These are phyloP conservation scores for Epipyxis sp. DNA, from an alignment of 108 stramenopile genomes.

Conservation along the genomic window DNA sequence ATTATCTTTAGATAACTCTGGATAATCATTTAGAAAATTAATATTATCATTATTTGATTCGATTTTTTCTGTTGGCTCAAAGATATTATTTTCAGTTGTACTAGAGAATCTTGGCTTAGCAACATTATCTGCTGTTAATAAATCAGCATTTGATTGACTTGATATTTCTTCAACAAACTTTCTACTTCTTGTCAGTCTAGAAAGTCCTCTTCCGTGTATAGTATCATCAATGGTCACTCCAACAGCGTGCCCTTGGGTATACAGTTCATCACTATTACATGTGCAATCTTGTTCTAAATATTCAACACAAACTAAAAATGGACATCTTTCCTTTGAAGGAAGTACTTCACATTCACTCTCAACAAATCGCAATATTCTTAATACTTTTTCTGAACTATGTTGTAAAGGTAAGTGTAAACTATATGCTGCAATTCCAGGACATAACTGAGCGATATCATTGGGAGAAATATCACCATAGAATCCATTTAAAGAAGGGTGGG, in stretches of 20 bases:
- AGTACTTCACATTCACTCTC: constrained; percentile 6
- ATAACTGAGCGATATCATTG: not conserved
- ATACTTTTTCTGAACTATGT: not conserved
- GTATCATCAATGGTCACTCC: too few species aligned
- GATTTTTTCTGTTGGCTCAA: too few species aligned
- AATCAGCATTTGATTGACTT: too few species aligned
- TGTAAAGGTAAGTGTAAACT: constrained; percentile 4
- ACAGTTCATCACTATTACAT: not conserved
- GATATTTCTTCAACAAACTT: too few species aligned
- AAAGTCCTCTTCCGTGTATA: too few species aligned
- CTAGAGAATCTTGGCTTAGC: too few species aligned
- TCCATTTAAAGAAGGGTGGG: not conserved
- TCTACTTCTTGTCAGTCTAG: too few species aligned
- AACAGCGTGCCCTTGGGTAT: not conserved
- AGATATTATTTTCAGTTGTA: too few species aligned
- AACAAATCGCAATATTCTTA: constrained; percentile 4
- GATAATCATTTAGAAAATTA: too few species aligned
- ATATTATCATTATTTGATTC: too few species aligned
- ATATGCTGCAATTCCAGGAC: not conserved
- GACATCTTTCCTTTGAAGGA: not conserved
- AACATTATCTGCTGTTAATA: too few species aligned
- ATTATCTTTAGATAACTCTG: too few species aligned
- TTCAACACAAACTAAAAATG: constrained; percentile 14
- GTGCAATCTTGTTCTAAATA: not conserved
- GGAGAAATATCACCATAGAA: not conserved